phyloP scores from a whole-genome alignment of 2,329 filamentous ascomycete genomes.

The Pyrenochaeta sp. region DNA sequence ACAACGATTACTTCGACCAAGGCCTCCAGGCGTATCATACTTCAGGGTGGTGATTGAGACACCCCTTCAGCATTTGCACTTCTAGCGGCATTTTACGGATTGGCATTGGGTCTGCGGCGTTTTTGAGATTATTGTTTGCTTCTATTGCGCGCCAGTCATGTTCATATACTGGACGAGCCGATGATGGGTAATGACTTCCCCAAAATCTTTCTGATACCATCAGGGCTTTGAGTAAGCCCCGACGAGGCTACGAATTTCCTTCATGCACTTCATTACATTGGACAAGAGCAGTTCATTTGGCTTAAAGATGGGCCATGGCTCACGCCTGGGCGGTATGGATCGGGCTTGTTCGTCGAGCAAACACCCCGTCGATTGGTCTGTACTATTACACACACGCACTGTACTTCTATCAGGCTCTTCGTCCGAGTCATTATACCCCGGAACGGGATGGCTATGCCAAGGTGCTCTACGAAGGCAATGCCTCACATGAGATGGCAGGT shows the following conservation, averaged over 20 bases:
- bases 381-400: conserved; percentile 52
- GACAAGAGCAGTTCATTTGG: conserved; percentile 40
- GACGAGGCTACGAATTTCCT: conserved; percentile 52
- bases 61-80: conserved; percentile 37
- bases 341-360: conserved; percentile 29
- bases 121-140: conserved; percentile 29
- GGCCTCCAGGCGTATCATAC: conserved; percentile 80
- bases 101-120: conserved; percentile 45
- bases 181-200: conserved; percentile 40
- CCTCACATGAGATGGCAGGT: conserved; percentile 40
- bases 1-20: conserved; percentile 80
- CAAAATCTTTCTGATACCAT: conserved; percentile 49
- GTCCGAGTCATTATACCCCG: conserved; percentile 47
- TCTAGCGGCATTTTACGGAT: conserved; percentile 48
- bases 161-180: conserved; percentile 26
- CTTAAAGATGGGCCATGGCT: conserved; percentile 46
- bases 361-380: conserved; percentile 41
- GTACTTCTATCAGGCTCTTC: conserved; percentile 49
- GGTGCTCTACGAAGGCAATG: conserved; percentile 39
- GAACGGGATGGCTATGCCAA: conserved; percentile 31
- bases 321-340: conserved; percentile 44
- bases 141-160: conserved; percentile 24
- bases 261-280: conserved; percentile 34
- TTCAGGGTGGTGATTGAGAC: conserved; percentile 75
- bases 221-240: conserved; percentile 42